Evolutionary conservation across 176 grass and related monocot species (phyloP).

Genomic region (Oryza punctata): DNA sequence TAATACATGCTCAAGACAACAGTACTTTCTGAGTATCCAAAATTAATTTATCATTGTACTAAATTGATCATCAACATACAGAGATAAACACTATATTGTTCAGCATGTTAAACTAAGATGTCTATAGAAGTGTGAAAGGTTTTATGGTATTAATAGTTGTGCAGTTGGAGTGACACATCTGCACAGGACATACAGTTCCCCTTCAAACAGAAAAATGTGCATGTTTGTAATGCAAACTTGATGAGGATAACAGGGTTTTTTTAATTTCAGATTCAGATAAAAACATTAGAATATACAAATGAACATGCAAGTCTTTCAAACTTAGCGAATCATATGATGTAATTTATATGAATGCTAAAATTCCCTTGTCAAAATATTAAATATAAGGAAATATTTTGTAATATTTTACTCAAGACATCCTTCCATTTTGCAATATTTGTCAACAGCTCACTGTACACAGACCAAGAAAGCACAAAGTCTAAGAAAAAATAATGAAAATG

Average conservation of each 20-base stretch:
- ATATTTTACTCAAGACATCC: neutral
- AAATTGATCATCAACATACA: constrained; percentile 15
- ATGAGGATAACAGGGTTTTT: neutral
- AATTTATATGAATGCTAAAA: neutral
- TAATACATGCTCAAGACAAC: neutral
- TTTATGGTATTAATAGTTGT: neutral
- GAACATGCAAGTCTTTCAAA: neutral
- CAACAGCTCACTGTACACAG: neutral
- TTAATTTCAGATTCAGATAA: neutral
- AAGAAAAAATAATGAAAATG: neutral
- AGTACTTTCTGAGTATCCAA: constrained; percentile 20
- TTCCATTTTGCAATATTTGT: neutral
- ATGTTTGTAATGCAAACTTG: neutral
- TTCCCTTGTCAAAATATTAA: neutral
- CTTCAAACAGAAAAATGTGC: constrained; percentile 3
- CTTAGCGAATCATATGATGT: neutral
- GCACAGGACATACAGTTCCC: neutral
- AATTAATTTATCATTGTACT: constrained; percentile 18
- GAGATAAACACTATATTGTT: neutral
- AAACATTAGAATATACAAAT: constrained; percentile 7
- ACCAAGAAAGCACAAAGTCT: neutral
- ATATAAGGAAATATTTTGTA: neutral
- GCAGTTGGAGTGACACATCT: neutral
- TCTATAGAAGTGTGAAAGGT: neutral
- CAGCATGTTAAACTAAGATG: neutral